A percentile compares a stretch with the other conserved stretches of the same genome.
Conservation (phyloP, 345 rosid genomes). For the Syzygium aqueum region DNA sequence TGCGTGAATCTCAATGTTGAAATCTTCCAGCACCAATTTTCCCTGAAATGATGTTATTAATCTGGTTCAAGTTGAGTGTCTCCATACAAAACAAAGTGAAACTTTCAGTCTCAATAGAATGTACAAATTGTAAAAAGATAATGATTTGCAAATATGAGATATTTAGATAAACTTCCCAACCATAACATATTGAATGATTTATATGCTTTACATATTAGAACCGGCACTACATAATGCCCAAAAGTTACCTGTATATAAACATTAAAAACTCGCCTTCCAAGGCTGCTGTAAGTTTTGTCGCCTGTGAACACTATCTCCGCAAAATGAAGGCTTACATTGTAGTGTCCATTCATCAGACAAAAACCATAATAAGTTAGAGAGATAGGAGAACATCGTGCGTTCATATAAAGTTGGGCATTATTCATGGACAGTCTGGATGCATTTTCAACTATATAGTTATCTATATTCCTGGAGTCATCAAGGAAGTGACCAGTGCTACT, state of each 20-base stretch:
- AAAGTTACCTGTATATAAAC: slow-evolving; percentile 19
- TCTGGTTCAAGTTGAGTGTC: background rate
- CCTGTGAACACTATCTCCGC: slow-evolving; percentile 16
- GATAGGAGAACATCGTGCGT: background rate
- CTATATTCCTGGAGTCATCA: background rate
- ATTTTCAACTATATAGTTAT: background rate
- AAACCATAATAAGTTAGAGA: slow-evolving; percentile 9
- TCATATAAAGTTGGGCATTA: background rate
- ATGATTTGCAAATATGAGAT: background rate
- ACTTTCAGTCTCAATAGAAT: background rate
- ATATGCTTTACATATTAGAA: background rate
- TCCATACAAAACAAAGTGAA: background rate
- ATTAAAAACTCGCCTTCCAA: slow-evolving; percentile 17
- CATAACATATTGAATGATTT: background rate
- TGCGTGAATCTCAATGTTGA: slow-evolving; percentile 9
- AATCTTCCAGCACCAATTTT: slow-evolving; percentile 7
- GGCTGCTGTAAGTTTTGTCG: slow-evolving; percentile 3
- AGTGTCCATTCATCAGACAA: slow-evolving; percentile 12
- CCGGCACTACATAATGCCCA: background rate
- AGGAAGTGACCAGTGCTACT: slow-evolving; percentile 1
- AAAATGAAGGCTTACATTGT: slow-evolving; percentile 16
- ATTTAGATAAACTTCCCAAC: background rate
- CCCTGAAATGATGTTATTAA: background rate
- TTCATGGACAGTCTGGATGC: background rate
- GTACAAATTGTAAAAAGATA: background rate